A percentile compares a stretch with the other conserved stretches of the same genome.
Conservation (phyloP, 169 alveolate genomes). For the Plasmodium falciparum region DNA sequence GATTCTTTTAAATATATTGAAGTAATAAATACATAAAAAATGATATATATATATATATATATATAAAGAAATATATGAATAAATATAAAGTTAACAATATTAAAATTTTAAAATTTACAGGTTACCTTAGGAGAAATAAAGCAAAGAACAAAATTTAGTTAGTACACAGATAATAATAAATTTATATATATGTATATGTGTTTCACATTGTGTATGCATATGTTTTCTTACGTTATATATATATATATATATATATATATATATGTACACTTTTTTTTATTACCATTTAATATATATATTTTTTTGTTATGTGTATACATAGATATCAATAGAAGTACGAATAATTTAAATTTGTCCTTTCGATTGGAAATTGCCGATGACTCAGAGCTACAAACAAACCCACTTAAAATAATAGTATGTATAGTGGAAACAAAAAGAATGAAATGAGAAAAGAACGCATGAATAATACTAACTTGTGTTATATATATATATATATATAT, state of each 20-base stretch:
- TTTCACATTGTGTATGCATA: not conserved
- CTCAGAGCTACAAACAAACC: constrained; percentile 73
- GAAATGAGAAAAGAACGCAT: not conserved
- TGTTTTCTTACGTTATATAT: no score
- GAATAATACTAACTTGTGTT: no score
- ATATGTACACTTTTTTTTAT: not conserved
- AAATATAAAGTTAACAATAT: not conserved
- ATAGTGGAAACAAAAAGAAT: not conserved
- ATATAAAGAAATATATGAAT: not conserved
- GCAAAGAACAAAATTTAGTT: constrained; percentile 71
- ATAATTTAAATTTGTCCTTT: constrained; percentile 62
- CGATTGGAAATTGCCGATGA: constrained; percentile 78
- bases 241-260: no score
- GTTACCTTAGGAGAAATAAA: constrained; percentile 75
- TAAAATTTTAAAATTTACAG: constrained; percentile 7
- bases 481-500: not conserved
- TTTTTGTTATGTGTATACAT: not conserved
- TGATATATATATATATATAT: not conserved
- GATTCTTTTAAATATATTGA: constrained; percentile 70
- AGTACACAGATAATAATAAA: constrained; percentile 3
- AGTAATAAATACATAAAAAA: constrained; percentile 13
- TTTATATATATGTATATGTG: not conserved
- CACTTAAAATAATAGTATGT: constrained; percentile 69
- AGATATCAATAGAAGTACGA: constrained; percentile 47
- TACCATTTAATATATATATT: not conserved